Percentiles rank a stretch among this genome's conserved stretches.
phyloP scores from a whole-genome alignment of 169 alveolate species.

The Cardiosporidium cionae region DNA sequence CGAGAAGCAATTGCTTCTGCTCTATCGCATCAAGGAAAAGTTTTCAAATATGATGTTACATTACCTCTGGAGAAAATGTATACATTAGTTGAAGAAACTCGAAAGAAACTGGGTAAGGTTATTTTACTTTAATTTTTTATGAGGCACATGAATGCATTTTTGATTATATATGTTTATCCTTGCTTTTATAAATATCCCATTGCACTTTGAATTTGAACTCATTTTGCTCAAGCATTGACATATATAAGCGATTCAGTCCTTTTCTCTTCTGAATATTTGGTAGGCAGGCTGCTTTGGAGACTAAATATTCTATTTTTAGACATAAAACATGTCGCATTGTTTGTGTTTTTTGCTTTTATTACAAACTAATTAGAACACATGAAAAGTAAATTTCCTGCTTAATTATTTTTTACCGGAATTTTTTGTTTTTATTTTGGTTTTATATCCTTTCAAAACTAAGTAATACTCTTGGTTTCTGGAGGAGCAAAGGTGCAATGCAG shows the following conservation, averaged over 20 bases:
- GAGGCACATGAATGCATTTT: neutral
- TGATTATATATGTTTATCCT: too few relatives aligned
- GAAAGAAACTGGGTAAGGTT: neutral
- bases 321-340: neutral
- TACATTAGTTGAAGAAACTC: neutral
- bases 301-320: neutral
- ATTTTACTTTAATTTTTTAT: neutral
- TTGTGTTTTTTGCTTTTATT: neutral
- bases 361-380: neutral
- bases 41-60: constrained; percentile 44
- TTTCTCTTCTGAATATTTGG: too few relatives aligned
- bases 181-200: too few relatives aligned
- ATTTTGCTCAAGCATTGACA: too few relatives aligned
- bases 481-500: too few relatives aligned
- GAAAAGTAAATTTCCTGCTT: neutral
- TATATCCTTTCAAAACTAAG: too few relatives aligned
- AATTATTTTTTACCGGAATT: neutral
- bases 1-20: constrained; percentile 55
- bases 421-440: too few relatives aligned
- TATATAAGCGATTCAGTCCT: too few relatives aligned
- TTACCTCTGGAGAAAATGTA: constrained; percentile 16
- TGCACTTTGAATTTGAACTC: too few relatives aligned
- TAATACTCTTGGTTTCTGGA: too few relatives aligned
- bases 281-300: neutral
- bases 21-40: constrained; percentile 2